These are phyloP conservation scores for Asterophora lycoperdoides DNA, from an alignment of 768 basidiomycete genomes.

Conservation along the genomic window DNA sequence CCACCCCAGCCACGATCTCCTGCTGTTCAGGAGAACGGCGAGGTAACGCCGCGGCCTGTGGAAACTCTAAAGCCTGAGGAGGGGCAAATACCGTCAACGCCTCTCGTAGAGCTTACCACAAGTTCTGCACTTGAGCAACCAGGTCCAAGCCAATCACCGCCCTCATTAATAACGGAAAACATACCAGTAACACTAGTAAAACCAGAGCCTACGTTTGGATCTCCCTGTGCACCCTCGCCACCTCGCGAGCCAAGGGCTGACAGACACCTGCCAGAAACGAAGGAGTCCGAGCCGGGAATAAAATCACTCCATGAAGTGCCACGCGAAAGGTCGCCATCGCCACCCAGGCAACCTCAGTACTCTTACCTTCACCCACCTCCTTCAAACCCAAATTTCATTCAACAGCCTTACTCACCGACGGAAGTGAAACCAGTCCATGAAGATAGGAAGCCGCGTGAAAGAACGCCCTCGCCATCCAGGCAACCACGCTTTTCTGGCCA, in stretches of 20 bases:
- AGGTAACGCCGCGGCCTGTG: constrained; percentile 1
- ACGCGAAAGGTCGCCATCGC: constrained; percentile 18
- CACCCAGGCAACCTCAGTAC: constrained; percentile 21
- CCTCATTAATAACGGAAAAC: background rate
- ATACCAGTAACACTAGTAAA: background rate
- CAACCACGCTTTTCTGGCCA: constrained; percentile 18
- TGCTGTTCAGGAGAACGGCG: constrained; percentile 4
- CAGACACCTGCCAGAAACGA: background rate
- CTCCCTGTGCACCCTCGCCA: background rate
- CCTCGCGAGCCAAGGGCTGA: background rate
- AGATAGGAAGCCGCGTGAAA: constrained; percentile 6
- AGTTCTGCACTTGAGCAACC: background rate
- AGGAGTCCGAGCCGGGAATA: constrained; percentile 9
- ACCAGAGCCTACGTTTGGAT: background rate
- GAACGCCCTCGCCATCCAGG: constrained; percentile 23
- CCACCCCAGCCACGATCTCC: constrained; percentile 11
- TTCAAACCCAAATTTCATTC: constrained; percentile 14
- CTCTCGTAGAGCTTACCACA: background rate
- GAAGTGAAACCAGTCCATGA: background rate
- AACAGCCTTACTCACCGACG: constrained; percentile 21
- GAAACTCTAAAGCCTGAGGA: background rate
- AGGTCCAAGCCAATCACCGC: background rate
- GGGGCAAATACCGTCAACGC: background rate
- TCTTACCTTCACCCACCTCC: constrained; percentile 12
- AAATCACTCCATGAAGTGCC: background rate